These are phyloP conservation scores for Skeletonema marinoi DNA, from an alignment of 108 stramenopile genomes.

Conservation along the genomic window DNA sequence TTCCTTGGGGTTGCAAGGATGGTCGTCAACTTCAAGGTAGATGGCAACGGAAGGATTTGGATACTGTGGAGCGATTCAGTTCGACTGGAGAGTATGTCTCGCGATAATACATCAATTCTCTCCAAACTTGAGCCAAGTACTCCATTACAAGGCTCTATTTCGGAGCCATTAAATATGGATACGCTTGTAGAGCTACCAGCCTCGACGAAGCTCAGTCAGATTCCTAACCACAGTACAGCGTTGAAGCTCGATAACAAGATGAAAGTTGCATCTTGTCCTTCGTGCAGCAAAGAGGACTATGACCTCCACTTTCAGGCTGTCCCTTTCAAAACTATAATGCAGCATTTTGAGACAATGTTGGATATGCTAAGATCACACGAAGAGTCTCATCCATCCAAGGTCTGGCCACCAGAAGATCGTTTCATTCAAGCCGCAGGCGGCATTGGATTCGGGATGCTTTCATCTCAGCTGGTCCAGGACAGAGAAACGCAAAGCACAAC, in stretches of 20 bases:
- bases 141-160: background rate
- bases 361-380: conserved; percentile 42
- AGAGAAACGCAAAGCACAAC: conserved; percentile 18
- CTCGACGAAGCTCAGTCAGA: conserved; percentile 58
- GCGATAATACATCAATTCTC: conserved; percentile 5
- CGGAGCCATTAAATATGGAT: conserved; percentile 64
- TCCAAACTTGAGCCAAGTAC: background rate
- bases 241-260: conserved; percentile 42
- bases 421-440: conserved; percentile 73
- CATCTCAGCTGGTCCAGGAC: conserved; percentile 7
- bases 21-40: conserved; percentile 87
- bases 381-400: conserved; percentile 27
- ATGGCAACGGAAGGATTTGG: conserved; percentile 70
- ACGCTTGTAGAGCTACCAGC: conserved; percentile 61
- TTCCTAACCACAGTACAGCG: conserved; percentile 51
- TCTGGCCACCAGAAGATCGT: conserved; percentile 73
- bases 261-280: conserved; percentile 54
- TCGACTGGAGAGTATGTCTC: conserved; percentile 27
- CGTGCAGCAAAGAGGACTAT: conserved; percentile 45
- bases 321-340: conserved; percentile 77
- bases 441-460: conserved; percentile 74
- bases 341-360: conserved; percentile 77
- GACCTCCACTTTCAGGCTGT: conserved; percentile 63
- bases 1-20: conserved; percentile 58
- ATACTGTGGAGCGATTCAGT: conserved; percentile 54